These are phyloP conservation scores for Plasmopara muralis DNA, from an alignment of 352 stramenopile species.

Conservation along the genomic window DNA sequence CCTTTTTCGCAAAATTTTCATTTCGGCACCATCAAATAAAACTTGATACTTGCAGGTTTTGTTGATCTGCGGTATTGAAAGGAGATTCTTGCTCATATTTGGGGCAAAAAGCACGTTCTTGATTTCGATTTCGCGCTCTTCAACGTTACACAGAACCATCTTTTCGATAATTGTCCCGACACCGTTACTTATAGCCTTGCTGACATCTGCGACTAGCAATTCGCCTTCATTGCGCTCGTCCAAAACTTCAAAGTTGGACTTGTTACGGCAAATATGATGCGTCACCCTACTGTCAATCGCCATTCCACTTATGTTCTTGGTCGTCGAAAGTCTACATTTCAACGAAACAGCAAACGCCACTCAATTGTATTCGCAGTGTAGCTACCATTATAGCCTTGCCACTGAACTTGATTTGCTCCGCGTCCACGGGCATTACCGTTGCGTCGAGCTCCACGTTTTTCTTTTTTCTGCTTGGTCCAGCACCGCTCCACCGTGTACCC, in stretches of 20 bases:
- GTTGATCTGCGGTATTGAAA: background rate
- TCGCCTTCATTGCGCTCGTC: background rate
- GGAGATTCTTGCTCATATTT: background rate
- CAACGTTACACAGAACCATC: background rate
- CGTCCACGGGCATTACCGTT: conserved; percentile 1
- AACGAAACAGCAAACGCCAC: background rate
- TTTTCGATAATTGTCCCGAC: background rate
- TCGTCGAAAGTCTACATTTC: background rate
- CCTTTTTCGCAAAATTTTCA: too few relatives aligned
- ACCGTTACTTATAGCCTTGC: background rate
- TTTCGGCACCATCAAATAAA: background rate
- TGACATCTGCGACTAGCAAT: background rate
- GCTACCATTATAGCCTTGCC: background rate
- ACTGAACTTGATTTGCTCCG: background rate
- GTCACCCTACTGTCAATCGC: background rate
- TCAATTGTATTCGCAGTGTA: too few relatives aligned
- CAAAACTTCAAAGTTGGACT: background rate
- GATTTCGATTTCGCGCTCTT: background rate
- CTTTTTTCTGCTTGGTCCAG: conserved; percentile 20
- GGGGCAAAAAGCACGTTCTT: background rate
- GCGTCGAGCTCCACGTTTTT: conserved; percentile 5
- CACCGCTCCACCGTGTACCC: conserved; percentile 4
- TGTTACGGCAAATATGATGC: background rate
- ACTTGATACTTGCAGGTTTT: conserved; percentile 1
- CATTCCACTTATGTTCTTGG: background rate